Evolutionary conservation across 2,329 filamentous ascomycete genomes (phyloP).

Genomic region (Neofusicoccum laricinum): DNA sequence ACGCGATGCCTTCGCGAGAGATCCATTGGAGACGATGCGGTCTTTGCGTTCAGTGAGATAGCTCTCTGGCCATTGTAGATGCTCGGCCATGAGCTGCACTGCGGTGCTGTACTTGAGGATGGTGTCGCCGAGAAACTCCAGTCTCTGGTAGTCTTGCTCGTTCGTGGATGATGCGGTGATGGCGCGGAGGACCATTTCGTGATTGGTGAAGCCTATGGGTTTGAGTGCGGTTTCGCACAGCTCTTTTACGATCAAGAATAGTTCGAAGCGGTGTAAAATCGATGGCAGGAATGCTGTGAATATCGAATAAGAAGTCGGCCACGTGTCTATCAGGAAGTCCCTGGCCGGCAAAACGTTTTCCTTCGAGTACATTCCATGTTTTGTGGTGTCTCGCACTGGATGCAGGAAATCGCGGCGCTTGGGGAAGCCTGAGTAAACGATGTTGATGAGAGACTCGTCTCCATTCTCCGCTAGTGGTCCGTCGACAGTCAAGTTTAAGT

Average conservation of each 20-base stretch:
- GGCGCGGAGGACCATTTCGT: slow-evolving; percentile 62
- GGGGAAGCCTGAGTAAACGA: slow-evolving; percentile 39
- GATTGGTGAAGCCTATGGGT: slow-evolving; percentile 51
- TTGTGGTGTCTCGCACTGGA: slow-evolving; percentile 19
- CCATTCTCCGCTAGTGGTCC: slow-evolving; percentile 2
- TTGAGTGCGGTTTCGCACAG: slow-evolving; percentile 57
- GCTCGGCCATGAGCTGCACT: slow-evolving; percentile 59
- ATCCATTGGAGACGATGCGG: slow-evolving; percentile 68
- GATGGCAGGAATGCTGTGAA: slow-evolving; percentile 67
- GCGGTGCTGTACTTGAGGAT: slow-evolving; percentile 74
- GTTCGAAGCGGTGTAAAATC: slow-evolving; percentile 67
- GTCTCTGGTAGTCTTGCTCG: slow-evolving; percentile 72
- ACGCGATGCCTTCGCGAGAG: slow-evolving; percentile 65
- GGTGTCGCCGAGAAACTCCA: slow-evolving; percentile 85
- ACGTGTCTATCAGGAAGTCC: slow-evolving; percentile 46
- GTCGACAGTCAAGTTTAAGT: background rate
- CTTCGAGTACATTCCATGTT: slow-evolving; percentile 37
- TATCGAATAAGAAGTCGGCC: slow-evolving; percentile 46
- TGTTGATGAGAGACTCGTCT: background rate
- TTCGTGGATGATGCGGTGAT: slow-evolving; percentile 64
- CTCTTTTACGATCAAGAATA: slow-evolving; percentile 59
- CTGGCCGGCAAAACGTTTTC: slow-evolving; percentile 48
- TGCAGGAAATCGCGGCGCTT: slow-evolving; percentile 61
- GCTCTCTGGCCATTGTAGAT: slow-evolving; percentile 72
- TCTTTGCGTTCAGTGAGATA: slow-evolving; percentile 69